phyloP scores from a whole-genome alignment of 2,329 filamentous ascomycete genomes.

The Exophiala sideris region DNA sequence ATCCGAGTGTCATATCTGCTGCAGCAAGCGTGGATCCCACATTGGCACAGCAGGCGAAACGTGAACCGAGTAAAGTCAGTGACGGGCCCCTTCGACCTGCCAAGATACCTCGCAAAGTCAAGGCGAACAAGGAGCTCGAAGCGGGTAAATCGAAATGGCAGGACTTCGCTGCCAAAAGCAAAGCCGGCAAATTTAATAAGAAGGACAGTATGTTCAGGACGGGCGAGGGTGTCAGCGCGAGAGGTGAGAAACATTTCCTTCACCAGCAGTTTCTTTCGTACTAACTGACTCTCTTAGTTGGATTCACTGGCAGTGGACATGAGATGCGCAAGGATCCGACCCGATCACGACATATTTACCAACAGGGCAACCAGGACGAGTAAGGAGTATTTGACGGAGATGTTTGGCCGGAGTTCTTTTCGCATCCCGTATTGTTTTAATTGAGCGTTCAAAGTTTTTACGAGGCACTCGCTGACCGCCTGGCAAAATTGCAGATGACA shows the following conservation, averaged over 20 bases:
- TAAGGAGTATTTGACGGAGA: not conserved
- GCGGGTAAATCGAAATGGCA: slow-evolving; percentile 92
- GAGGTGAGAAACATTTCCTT: slow-evolving; percentile 59
- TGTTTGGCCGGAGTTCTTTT: not conserved
- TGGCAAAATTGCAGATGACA: slow-evolving; percentile 19
- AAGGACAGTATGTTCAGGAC: slow-evolving; percentile 98
- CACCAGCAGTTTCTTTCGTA: not conserved
- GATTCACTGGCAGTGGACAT: slow-evolving; percentile 92
- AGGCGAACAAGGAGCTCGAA: slow-evolving; percentile 89
- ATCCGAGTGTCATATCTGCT: slow-evolving; percentile 60
- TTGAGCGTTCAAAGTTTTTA: slow-evolving; percentile 16
- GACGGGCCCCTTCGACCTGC: slow-evolving; percentile 57
- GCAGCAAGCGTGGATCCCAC: slow-evolving; percentile 65
- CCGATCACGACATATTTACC: slow-evolving; percentile 79
- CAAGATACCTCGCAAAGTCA: slow-evolving; percentile 73
- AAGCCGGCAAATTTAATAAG: slow-evolving; percentile 62
- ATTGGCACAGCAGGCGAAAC: slow-evolving; percentile 61
- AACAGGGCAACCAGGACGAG: slow-evolving; percentile 63
- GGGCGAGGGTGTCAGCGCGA: slow-evolving; percentile 76
- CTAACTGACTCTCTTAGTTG: slow-evolving; percentile 59
- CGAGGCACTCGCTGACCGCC: slow-evolving; percentile 19
- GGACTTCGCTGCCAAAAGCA: slow-evolving; percentile 76
- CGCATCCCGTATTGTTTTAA: slow-evolving; percentile 8
- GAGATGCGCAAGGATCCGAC: slow-evolving; percentile 90
- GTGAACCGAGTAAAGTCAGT: slow-evolving; percentile 61